These are phyloP conservation scores for Lippia alba DNA, from an alignment of 305 asterid genomes.

Conservation along the genomic window DNA sequence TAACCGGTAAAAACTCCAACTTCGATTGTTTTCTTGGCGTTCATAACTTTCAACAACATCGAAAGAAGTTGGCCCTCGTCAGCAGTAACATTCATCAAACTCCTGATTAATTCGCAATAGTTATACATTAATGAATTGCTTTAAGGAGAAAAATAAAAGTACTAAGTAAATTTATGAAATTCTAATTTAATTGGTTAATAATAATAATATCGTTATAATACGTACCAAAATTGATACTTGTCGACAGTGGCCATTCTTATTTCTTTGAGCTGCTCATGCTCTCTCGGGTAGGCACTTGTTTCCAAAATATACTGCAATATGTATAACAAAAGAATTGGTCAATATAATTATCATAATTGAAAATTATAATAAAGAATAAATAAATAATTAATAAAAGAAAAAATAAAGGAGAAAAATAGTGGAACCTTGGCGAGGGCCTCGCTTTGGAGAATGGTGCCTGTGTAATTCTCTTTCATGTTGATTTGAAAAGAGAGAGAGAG, in stretches of 20 bases:
- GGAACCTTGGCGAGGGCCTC: constrained; percentile 46
- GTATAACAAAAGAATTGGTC: no score
- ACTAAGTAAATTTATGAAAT: neutral
- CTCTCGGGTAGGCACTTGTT: constrained; percentile 54
- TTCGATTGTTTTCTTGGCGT: constrained; percentile 50
- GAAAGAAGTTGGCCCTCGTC: constrained; percentile 50
- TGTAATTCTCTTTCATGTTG: constrained; percentile 42
- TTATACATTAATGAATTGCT: neutral
- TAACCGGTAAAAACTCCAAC: constrained; percentile 54
- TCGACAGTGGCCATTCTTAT: constrained; percentile 41
- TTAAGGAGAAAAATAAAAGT: neutral
- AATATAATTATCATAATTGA: no score
- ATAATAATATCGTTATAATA: no score
- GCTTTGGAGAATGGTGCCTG: constrained; percentile 45
- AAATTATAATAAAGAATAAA: no score
- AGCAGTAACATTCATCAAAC: constrained; percentile 49
- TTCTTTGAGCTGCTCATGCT: constrained; percentile 52
- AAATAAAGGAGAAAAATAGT: no score
- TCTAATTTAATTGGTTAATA: no score
- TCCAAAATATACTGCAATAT: constrained; percentile 48
- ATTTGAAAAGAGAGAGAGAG: neutral
- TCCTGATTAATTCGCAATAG: constrained; percentile 30
- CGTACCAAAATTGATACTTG: constrained; percentile 41
- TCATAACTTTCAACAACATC: constrained; percentile 46
- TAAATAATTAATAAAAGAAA: no score